Percentiles rank a stretch among this genome's conserved stretches.
Evolutionary conservation across 768 basidiomycete species (phyloP).

Genomic region (Rhizopogon sp.): DNA sequence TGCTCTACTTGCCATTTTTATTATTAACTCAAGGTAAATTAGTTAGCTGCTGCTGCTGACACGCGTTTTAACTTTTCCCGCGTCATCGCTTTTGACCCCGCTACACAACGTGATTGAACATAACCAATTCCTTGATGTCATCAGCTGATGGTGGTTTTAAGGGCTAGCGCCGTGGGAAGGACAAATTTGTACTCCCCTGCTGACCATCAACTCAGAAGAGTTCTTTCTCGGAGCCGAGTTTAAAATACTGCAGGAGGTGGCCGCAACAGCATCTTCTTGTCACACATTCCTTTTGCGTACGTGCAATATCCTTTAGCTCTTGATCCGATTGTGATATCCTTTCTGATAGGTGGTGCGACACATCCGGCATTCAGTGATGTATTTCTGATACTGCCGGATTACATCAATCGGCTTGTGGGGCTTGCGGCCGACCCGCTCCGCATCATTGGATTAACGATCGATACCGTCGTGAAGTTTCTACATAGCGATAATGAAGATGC

Average conservation of each 20-base stretch:
- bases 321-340: background rate
- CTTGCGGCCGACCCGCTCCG: conserved; percentile 12
- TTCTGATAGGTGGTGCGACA: conserved; percentile 20
- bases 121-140: conserved; percentile 22
- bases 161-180: conserved; percentile 24
- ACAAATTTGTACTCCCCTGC: conserved; percentile 24
- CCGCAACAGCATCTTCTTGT: conserved; percentile 7
- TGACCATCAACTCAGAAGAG: conserved; percentile 39
- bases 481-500: background rate
- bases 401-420: conserved; percentile 22
- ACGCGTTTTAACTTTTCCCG: conserved; percentile 18
- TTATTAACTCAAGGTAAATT: background rate
- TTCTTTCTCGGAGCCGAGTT: conserved; percentile 34
- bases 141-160: conserved; percentile 13
- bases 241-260: conserved; percentile 24
- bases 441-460: conserved; percentile 15
- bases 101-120: conserved; percentile 17
- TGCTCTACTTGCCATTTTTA: background rate
- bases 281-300: conserved; percentile 7
- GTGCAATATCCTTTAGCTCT: background rate
- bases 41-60: conserved; percentile 22
- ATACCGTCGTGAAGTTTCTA: conserved; percentile 16
- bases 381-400: conserved; percentile 27
- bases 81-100: conserved; percentile 25
- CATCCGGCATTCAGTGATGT: conserved; percentile 32